Conservation (phyloP, 257 asterid genomes). For the Ballota nigra region DNA sequence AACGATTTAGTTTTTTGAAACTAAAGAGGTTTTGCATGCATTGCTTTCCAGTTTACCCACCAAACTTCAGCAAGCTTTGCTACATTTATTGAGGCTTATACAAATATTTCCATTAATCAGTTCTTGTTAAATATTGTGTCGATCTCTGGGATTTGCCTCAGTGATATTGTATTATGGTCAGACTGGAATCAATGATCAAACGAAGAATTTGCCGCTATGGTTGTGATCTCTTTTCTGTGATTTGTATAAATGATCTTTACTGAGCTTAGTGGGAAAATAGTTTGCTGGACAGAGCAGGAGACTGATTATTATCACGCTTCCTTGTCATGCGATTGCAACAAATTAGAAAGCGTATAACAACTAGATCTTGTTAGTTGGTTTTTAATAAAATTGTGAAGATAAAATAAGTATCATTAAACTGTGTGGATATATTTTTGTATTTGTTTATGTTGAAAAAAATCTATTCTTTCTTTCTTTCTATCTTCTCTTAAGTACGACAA, state of each 20-base stretch:
- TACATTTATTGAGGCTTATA: neutral
- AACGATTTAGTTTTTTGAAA: neutral
- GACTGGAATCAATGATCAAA: slow-evolving; percentile 2
- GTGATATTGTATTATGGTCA: neutral
- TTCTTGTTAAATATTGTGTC: neutral
- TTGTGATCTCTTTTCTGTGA: neutral
- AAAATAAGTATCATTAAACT: neutral
- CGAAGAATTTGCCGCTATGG: neutral
- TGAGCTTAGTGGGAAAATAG: neutral
- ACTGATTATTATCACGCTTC: neutral
- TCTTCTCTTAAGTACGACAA: neutral
- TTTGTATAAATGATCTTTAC: neutral
- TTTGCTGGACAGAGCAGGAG: neutral
- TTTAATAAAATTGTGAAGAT: neutral
- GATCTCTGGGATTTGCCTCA: neutral
- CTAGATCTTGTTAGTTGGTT: neutral
- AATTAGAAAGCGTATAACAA: neutral
- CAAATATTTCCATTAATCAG: neutral
- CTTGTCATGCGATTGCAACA: neutral
- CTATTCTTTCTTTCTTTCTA: neutral
- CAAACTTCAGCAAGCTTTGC: neutral
- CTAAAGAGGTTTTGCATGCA: neutral
- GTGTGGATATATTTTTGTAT: neutral
- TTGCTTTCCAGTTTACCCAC: neutral
- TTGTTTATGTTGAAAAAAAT: neutral